A percentile compares a stretch with the other conserved stretches of the same genome.
Conservation (phyloP, 495 filamentous ascomycete genomes). For the Extremus antarcticus region DNA sequence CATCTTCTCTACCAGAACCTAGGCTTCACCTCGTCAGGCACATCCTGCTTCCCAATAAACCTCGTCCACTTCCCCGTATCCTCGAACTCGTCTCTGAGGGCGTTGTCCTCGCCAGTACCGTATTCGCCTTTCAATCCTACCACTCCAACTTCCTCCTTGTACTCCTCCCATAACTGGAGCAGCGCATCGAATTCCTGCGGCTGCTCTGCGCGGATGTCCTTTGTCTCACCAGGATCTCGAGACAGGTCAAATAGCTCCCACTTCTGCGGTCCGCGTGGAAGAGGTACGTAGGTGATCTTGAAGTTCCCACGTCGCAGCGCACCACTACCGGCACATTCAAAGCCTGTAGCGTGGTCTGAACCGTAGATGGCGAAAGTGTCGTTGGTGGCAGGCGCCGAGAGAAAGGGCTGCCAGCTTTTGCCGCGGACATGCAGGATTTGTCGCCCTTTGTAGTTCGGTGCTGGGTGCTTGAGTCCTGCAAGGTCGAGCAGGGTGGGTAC, state of each 20-base stretch:
- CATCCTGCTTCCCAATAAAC: neutral
- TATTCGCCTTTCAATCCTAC: slow-evolving; percentile 19
- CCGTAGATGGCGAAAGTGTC: slow-evolving; percentile 30
- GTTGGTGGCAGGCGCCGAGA: neutral
- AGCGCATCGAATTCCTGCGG: slow-evolving; percentile 15
- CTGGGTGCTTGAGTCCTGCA: slow-evolving; percentile 7
- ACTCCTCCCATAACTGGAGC: slow-evolving; percentile 41
- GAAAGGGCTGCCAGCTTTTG: slow-evolving; percentile 8
- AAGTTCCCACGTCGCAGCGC: slow-evolving; percentile 14
- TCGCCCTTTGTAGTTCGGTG: slow-evolving; percentile 4
- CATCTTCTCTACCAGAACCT: neutral
- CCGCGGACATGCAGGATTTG: slow-evolving; percentile 7
- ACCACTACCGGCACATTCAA: slow-evolving; percentile 27
- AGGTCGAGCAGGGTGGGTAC: slow-evolving; percentile 17
- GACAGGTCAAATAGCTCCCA: slow-evolving; percentile 39
- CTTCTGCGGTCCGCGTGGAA: slow-evolving; percentile 5
- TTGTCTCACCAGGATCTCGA: slow-evolving; percentile 19
- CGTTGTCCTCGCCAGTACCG: neutral
- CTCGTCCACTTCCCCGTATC: neutral
- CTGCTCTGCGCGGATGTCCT: slow-evolving; percentile 13
- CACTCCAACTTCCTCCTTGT: slow-evolving; percentile 46
- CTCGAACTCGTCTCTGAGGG: neutral
- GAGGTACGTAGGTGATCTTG: slow-evolving; percentile 13
- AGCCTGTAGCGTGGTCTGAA: slow-evolving; percentile 28
- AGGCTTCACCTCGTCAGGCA: neutral